These are phyloP conservation scores for Calycina marina DNA, from an alignment of 2,329 filamentous ascomycete genomes.

Conservation along the genomic window DNA sequence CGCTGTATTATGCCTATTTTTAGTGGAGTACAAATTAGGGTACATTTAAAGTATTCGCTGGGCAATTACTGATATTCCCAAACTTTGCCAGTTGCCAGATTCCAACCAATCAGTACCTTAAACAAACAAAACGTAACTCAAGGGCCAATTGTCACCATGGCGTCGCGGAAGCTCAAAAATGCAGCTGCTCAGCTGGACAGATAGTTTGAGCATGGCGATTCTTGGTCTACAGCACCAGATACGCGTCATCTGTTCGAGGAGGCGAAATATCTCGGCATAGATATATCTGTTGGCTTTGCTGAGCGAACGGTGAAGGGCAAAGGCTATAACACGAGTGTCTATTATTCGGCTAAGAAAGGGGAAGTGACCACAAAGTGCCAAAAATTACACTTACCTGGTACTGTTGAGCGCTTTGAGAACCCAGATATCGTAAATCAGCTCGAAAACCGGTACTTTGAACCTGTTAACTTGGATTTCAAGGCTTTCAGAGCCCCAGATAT, in stretches of 20 bases:
- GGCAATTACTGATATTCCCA: no score
- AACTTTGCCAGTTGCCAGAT: no score
- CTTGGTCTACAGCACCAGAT: conserved; percentile 28
- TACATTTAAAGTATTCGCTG: no score
- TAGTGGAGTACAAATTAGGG: no score
- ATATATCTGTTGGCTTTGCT: conserved; percentile 37
- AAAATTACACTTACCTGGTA: conserved; percentile 40
- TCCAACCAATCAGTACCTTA: no score
- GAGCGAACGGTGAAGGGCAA: conserved; percentile 30
- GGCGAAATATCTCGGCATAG: conserved; percentile 31
- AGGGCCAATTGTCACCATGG: no score
- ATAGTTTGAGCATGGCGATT: conserved; percentile 35
- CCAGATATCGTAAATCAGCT: conserved; percentile 36
- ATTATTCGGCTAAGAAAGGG: conserved; percentile 30
- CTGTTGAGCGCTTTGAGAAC: conserved; percentile 33
- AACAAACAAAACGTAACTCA: no score
- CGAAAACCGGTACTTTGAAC: conserved; percentile 39
- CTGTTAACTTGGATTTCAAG: conserved; percentile 36
- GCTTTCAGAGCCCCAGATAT: conserved; percentile 36
- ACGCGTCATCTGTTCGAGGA: conserved; percentile 33
- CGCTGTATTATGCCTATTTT: no score
- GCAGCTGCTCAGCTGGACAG: conserved; percentile 37
- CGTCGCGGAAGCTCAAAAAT: conserved; percentile 29
- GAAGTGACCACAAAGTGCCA: conserved; percentile 35
- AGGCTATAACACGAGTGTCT: conserved; percentile 36